A percentile compares a stretch with the other conserved stretches of the same genome.
Conservation (phyloP, 2,329 filamentous ascomycete species). For the Fusarium kyushuense region DNA sequence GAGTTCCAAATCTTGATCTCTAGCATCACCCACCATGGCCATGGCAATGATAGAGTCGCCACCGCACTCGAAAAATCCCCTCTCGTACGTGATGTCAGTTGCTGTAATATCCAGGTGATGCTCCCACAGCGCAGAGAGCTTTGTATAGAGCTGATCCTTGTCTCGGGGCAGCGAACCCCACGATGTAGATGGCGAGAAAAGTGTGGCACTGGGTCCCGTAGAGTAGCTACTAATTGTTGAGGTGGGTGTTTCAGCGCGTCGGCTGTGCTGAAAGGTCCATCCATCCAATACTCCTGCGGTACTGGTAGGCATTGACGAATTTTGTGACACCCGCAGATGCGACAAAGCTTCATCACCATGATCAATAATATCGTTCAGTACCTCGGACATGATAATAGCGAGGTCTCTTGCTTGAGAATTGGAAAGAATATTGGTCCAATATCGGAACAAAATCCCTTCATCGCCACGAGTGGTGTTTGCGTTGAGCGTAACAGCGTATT, state of each 20-base stretch:
- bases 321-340: conserved; percentile 25
- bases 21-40: conserved; percentile 37
- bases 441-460: conserved; percentile 43
- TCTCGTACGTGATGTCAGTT: conserved; percentile 10
- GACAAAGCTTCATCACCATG: conserved; percentile 28
- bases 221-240: conserved; percentile 30
- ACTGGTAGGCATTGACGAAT: background rate
- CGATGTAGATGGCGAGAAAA: conserved; percentile 14
- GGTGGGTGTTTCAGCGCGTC: background rate
- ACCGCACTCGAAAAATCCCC: conserved; percentile 37
- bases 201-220: conserved; percentile 6
- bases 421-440: conserved; percentile 39
- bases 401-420: conserved; percentile 36
- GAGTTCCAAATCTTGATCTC: conserved; percentile 26
- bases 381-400: conserved; percentile 25
- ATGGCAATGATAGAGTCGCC: conserved; percentile 44
- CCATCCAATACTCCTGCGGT: background rate
- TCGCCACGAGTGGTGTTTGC: conserved; percentile 44
- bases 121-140: conserved; percentile 28
- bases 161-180: conserved; percentile 4
- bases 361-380: conserved; percentile 37
- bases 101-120: conserved; percentile 16
- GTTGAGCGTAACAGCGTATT: conserved; percentile 51
- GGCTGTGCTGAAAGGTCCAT: conserved; percentile 2
- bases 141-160: conserved; percentile 19